phyloP scores from a whole-genome alignment of 169 alveolate genomes.

The Plasmodium inui region DNA sequence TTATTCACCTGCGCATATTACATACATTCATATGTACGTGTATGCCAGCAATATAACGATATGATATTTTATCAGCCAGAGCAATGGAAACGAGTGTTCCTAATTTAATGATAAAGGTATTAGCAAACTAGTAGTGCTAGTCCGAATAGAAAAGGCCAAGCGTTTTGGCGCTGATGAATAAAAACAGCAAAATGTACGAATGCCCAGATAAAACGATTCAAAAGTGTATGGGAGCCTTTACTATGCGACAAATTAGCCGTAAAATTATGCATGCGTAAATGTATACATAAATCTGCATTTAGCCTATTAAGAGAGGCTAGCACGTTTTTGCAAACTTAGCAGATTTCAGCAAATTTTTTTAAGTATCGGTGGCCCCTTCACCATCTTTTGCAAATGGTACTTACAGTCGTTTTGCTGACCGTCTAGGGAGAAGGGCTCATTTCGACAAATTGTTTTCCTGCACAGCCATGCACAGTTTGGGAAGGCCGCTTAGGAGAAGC shows the following conservation, averaged over 20 bases:
- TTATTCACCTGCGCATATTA: not conserved
- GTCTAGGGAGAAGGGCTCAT: not conserved
- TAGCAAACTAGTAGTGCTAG: not conserved
- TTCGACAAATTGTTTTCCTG: not conserved
- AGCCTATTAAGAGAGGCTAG: not conserved
- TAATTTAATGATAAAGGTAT: not conserved
- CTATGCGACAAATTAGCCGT: not conserved
- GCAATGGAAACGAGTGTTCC: constrained; percentile 1
- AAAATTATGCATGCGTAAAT: not conserved
- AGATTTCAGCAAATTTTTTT: not conserved
- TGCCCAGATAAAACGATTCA: not conserved
- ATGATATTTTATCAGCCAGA: not conserved
- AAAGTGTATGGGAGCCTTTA: not conserved
- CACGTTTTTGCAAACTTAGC: not conserved
- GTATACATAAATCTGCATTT: not conserved
- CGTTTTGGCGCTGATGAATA: not conserved
- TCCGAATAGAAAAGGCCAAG: not conserved
- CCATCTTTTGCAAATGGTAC: not conserved
- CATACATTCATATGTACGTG: not conserved
- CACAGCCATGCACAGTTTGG: constrained; percentile 17
- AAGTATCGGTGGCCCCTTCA: not conserved
- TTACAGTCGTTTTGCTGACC: not conserved
- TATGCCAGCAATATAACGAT: not conserved
- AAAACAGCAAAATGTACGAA: not conserved
- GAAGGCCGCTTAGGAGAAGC: not conserved